phyloP scores from a whole-genome alignment of 1,139 yeast species.

The Candida neerlandica region DNA sequence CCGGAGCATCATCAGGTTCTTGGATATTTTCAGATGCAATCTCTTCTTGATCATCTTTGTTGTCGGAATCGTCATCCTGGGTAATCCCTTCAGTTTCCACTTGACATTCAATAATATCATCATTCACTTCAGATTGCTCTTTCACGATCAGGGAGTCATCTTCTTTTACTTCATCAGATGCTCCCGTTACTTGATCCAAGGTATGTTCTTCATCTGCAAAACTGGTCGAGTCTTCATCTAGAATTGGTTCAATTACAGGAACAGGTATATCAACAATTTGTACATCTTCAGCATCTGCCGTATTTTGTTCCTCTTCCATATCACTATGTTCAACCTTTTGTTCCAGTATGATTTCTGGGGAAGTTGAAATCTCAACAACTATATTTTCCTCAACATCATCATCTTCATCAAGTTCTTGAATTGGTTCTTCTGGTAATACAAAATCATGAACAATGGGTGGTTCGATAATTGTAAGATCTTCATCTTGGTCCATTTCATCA shows the following conservation, averaged over 20 bases:
- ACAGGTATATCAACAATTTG: not conserved
- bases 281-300: not conserved
- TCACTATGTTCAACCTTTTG: not conserved
- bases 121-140: not conserved
- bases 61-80: not conserved
- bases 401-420: not conserved
- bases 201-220: slow-evolving; percentile 8
- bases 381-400: not conserved
- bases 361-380: not conserved
- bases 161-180: slow-evolving; percentile 1
- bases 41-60: not conserved
- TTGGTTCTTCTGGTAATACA: not conserved
- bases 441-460: slow-evolving; percentile 4
- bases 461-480: slow-evolving; percentile 9
- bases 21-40: not conserved
- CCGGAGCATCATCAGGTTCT: not conserved
- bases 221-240: not conserved
- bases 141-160: not conserved
- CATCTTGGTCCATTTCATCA: slow-evolving; percentile 1
- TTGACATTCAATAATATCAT: not conserved
- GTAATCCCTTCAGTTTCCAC: no score
- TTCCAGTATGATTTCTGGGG: no score
- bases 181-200: slow-evolving; percentile 6
- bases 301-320: not conserved
- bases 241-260: slow-evolving; percentile 4